phyloP scores from a whole-genome alignment of 306 rosid species.

The Herpetospermum pedunculosum region DNA sequence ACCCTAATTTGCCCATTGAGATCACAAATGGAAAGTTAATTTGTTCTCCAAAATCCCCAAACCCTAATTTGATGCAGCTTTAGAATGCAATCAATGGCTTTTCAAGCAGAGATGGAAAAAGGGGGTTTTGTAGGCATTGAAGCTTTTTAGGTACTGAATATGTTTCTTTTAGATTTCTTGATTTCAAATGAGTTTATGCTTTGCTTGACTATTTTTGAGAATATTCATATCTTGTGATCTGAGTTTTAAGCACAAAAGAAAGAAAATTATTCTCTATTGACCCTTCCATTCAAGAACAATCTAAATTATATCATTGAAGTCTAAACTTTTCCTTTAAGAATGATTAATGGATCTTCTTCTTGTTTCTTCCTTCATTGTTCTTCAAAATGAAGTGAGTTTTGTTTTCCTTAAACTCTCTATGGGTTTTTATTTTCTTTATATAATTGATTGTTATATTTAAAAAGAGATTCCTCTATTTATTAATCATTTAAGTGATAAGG shows the following conservation, averaged over 20 bases:
- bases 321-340: not conserved
- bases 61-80: not conserved
- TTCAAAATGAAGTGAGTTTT: not conserved
- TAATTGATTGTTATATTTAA: too few relatives aligned
- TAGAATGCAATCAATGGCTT: conserved; percentile 5
- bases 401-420: not conserved
- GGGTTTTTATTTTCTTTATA: not conserved
- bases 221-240: conserved; percentile 66
- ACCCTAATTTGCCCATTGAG: conserved; percentile 33
- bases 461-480: not conserved
- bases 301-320: not conserved
- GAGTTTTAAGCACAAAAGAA: conserved; percentile 13
- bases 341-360: not conserved
- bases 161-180: conserved; percentile 38
- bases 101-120: not conserved
- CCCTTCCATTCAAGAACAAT: not conserved
- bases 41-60: not conserved
- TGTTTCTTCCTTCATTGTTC: not conserved
- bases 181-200: conserved; percentile 54
- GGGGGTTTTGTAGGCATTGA: conserved; percentile 59
- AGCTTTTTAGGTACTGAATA: conserved; percentile 44
- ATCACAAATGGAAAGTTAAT: not conserved
- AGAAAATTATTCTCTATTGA: not conserved
- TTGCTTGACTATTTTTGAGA: conserved; percentile 43
- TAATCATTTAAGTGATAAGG: too few relatives aligned